Conservation (phyloP, 257 asterid species). For the Ligustrum vulgare region DNA sequence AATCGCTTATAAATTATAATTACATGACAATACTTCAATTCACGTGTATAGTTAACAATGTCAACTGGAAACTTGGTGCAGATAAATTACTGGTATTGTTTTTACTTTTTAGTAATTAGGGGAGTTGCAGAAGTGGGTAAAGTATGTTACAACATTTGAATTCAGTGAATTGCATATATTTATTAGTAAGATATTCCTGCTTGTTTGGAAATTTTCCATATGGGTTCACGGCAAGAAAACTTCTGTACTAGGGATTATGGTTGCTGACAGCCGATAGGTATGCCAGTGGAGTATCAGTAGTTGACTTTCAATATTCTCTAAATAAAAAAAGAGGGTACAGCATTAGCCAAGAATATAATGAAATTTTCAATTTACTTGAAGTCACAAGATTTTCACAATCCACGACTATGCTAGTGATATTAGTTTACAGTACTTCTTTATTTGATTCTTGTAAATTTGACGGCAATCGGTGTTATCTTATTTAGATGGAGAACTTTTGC, state of each 20-base stretch:
- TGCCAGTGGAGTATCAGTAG: constrained; percentile 1
- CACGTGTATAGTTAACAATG: neutral
- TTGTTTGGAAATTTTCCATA: neutral
- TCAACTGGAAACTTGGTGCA: neutral
- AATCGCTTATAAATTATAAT: neutral
- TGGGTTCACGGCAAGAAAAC: constrained; percentile 1
- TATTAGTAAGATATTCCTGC: neutral
- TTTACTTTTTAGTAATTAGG: neutral
- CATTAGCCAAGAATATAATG: neutral
- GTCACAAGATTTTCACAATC: neutral
- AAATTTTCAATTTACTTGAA: constrained; percentile 2
- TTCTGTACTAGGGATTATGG: neutral
- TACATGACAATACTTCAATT: neutral
- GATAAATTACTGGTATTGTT: neutral
- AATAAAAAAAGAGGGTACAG: neutral
- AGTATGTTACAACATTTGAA: neutral
- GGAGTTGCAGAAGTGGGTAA: neutral
- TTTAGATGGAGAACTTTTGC: constrained; percentile 15
- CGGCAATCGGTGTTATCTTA: constrained; percentile 8
- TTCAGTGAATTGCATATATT: neutral
- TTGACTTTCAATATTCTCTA: neutral
- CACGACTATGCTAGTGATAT: neutral
- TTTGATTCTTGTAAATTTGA: neutral
- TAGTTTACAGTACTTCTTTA: neutral
- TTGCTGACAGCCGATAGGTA: constrained; percentile 2